Base-by-base conservation (phyloP, 768 basidiomycete species). In the Phanerochaete sordida region DNA sequence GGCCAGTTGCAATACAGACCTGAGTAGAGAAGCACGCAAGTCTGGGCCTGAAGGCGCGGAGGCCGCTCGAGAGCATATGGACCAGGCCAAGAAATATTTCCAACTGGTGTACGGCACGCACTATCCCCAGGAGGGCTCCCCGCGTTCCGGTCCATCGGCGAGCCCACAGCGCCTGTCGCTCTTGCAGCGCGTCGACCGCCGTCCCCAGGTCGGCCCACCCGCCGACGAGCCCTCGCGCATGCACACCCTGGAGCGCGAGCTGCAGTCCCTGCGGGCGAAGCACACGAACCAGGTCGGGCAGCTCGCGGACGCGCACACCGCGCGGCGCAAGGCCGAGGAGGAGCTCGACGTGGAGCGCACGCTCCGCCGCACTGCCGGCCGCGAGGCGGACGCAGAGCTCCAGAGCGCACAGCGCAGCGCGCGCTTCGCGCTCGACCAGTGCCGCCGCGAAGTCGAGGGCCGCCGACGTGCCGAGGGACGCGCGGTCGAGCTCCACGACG, bases 1-100 rank as follows among this genome's bases (percentile, higher is more conserved):
- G 16, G 78, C 84, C 8, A 77, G 80, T 55, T 85, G 84, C 64
- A 80, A 85, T 64, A 72, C 73, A 2, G 84, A 84, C 63, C 66
- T 84, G 56, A 76, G 72, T 49, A 75, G 68, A 66, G 63, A 62
- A 37, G n/a, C 23, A 35, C 66, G 69, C 23, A 74, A 73, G 61
- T 35, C 35, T 9, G 64, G 46, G 19, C 64, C 39, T 55, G 67
- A 1, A 23, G 65, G 70, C 35, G 67, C 73, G 0, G 66, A 66
- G n/a, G 62, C 65, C n/a, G 70, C 72, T 19, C 60, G 67, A 1
- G 66, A 68, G 23, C 80, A 85, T 64, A 71, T 76, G 53, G 65
- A 68, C 16, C 74, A 75, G 46, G 76, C 81, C 21, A 71, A 74
- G 54, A 70, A 67, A 54, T 83, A 80, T 75, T 68, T 84, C 24